phyloP scores from a whole-genome alignment of 176 grass and related monocot genomes.

The Typha latifolia region DNA sequence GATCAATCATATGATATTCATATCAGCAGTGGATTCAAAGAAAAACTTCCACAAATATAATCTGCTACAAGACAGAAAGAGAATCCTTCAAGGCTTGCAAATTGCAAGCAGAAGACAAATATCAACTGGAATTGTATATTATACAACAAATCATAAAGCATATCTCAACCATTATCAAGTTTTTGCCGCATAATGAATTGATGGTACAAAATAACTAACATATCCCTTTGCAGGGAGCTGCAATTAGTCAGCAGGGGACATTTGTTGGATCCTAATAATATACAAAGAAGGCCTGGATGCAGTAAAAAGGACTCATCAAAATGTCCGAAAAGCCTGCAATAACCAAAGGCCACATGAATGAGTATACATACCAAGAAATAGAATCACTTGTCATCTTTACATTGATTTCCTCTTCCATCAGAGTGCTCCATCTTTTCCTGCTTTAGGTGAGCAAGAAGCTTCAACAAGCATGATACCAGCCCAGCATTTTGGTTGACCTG shows the following conservation, averaged over 20 bases:
- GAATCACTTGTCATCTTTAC: not conserved
- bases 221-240: not conserved
- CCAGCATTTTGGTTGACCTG: not conserved
- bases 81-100: not conserved
- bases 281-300: not conserved
- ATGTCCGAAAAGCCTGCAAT: not conserved
- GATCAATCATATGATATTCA: not conserved
- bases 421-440: too few species aligned
- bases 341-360: slow-evolving; percentile 2
- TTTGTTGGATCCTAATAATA: not conserved
- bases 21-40: not conserved
- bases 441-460: too few species aligned
- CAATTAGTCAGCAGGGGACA: not conserved
- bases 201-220: not conserved
- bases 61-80: not conserved
- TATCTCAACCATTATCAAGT: not conserved
- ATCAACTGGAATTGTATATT: not conserved
- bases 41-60: not conserved
- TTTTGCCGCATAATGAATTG: not conserved
- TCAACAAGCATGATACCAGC: too few species aligned
- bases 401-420: not conserved
- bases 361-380: not conserved
- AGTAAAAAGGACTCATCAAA: not conserved
- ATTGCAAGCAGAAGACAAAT: not conserved
- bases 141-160: not conserved